Percentiles rank a stretch among this genome's conserved stretches.
These are phyloP conservation scores for Tuber microsphaerosporum DNA, from an alignment of 495 filamentous ascomycete species.

Conservation along the genomic window DNA sequence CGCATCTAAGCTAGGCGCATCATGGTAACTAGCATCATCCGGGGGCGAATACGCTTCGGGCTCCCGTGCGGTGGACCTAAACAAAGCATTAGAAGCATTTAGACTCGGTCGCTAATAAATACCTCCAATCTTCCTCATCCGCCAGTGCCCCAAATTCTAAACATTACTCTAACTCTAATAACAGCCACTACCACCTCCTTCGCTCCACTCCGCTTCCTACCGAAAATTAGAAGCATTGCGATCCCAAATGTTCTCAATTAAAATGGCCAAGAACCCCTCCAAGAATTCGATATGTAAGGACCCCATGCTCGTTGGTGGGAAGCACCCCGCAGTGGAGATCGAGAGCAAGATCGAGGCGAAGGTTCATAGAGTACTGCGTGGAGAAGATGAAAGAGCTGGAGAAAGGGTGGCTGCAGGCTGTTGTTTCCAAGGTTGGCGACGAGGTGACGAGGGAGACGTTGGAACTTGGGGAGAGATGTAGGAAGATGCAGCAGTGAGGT, in stretches of 20 bases:
- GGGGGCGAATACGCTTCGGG: too few species aligned
- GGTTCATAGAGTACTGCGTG: constrained; percentile 66
- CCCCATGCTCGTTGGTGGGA: constrained; percentile 78
- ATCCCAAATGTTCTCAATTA: constrained; percentile 79
- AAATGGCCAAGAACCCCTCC: constrained; percentile 79
- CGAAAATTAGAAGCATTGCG: constrained; percentile 60
- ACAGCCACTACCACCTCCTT: constrained; percentile 43
- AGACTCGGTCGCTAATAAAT: constrained; percentile 33
- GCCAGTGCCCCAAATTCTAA: neutral
- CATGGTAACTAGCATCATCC: too few species aligned
- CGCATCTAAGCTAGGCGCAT: too few species aligned
- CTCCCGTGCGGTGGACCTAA: too few species aligned
- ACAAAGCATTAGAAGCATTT: constrained; percentile 16
- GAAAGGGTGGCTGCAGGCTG: too few species aligned
- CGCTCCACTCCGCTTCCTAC: constrained; percentile 39
- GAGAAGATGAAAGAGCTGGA: too few species aligned
- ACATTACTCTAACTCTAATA: constrained; percentile 43
- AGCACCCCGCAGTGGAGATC: constrained; percentile 56
- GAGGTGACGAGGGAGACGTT: too few species aligned
- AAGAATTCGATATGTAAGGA: constrained; percentile 84
- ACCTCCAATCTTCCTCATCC: too few species aligned
- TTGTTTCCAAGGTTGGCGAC: too few species aligned
- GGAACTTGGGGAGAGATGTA: too few species aligned
- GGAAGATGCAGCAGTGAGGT: too few species aligned
- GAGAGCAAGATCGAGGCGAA: constrained; percentile 72